phyloP scores from a whole-genome alignment of 1,284 basidiomycete species.

The Moesziomyces sp. region DNA sequence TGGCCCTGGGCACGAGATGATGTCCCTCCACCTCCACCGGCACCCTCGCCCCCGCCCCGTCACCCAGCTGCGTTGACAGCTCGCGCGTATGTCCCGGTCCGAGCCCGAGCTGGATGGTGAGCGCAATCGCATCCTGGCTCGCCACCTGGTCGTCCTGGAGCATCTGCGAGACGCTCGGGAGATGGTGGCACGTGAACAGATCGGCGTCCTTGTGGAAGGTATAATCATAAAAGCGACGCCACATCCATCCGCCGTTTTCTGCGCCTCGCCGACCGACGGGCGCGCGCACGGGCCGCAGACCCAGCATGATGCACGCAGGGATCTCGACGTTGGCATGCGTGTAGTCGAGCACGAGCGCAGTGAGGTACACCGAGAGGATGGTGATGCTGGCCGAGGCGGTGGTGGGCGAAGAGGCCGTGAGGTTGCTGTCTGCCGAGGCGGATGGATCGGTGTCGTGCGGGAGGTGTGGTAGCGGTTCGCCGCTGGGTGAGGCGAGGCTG shows the following conservation, averaged over 20 bases:
- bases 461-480: too few species aligned
- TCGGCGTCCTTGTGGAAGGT: constrained; percentile 54
- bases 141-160: constrained; percentile 30
- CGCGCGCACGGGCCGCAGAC: constrained; percentile 33
- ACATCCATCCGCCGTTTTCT: constrained; percentile 38
- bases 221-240: constrained; percentile 47
- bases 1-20: constrained; percentile 48
- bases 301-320: constrained; percentile 56
- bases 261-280: constrained; percentile 20
- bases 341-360: constrained; percentile 53
- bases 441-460: background rate
- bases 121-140: constrained; percentile 48
- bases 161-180: constrained; percentile 53
- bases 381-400: constrained; percentile 27
- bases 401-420: too few species aligned
- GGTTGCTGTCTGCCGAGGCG: too few species aligned
- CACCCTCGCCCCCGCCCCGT: constrained; percentile 6
- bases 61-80: constrained; percentile 5
- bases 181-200: constrained; percentile 53
- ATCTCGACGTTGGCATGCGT: constrained; percentile 44
- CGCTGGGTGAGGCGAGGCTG: background rate
- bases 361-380: constrained; percentile 57
- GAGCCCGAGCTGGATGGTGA: constrained; percentile 58
- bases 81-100: constrained; percentile 44
- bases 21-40: constrained; percentile 53